phyloP scores from a whole-genome alignment of 805 yeast species.

The Barnettozyma pratensis region DNA sequence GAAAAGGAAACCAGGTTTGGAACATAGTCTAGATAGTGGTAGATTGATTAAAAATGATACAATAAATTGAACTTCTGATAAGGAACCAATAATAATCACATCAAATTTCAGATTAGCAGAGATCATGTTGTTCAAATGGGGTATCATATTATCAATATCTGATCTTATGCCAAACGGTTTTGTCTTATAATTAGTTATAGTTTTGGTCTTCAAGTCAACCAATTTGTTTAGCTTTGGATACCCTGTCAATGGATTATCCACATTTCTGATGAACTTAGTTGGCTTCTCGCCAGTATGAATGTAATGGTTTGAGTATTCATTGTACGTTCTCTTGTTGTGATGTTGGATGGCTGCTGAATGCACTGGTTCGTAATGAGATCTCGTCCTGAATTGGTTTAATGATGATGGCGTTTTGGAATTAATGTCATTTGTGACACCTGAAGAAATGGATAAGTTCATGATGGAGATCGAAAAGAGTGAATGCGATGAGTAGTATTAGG shows the following conservation, averaged over 20 bases:
- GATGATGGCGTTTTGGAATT: conserved; percentile 1
- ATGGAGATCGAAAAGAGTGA: too few relatives aligned
- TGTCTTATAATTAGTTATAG: conserved; percentile 46
- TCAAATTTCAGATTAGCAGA: conserved; percentile 63
- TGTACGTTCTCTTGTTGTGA: conserved; percentile 32
- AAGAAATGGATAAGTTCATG: conserved; percentile 9
- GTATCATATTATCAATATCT: conserved; percentile 46
- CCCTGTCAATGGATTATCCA: conserved; percentile 65
- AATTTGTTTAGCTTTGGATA: conserved; percentile 78
- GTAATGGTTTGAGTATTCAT: conserved; percentile 70
- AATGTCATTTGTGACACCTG: conserved; percentile 7
- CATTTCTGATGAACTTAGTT: conserved; percentile 58
- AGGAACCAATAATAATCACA: conserved; percentile 87
- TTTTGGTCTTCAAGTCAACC: conserved; percentile 58
- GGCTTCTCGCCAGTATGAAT: conserved; percentile 63
- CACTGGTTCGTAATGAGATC: conserved; percentile 6
- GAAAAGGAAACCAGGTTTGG: conserved; percentile 82
- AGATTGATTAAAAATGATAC: conserved; percentile 55
- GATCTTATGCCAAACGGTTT: conserved; percentile 65
- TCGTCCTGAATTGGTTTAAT: conserved; percentile 2
- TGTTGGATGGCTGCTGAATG: conserved; percentile 4
- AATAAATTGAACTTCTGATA: conserved; percentile 68
- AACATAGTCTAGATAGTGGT: conserved; percentile 68
- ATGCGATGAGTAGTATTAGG: not conserved
- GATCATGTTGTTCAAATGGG: conserved; percentile 59